A percentile compares a stretch with the other conserved stretches of the same genome.
These are phyloP conservation scores for Stemphylium vesicarium DNA, from an alignment of 2,329 filamentous ascomycete genomes.

Conservation along the genomic window DNA sequence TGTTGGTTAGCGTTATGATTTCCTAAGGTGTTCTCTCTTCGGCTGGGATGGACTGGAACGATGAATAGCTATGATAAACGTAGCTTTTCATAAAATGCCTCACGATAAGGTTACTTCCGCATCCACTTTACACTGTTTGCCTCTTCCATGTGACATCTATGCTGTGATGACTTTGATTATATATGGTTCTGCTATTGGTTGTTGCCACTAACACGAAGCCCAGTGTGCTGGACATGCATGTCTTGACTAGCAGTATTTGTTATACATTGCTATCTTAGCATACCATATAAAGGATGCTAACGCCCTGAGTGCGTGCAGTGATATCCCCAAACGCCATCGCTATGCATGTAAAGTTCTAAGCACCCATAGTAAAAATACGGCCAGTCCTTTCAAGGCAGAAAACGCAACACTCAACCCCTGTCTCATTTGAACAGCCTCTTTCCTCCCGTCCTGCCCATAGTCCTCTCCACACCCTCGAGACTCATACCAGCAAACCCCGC, in stretches of 20 bases:
- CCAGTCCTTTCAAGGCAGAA: too few species aligned
- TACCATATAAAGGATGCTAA: not conserved
- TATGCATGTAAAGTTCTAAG: conserved; percentile 7
- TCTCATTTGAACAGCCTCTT: conserved; percentile 53
- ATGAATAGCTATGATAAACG: conserved; percentile 34
- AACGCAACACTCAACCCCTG: too few species aligned
- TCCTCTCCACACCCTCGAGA: conserved; percentile 55
- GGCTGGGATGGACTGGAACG: conserved; percentile 30
- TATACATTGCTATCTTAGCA: not conserved
- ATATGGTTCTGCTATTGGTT: not conserved
- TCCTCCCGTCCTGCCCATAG: conserved; percentile 54
- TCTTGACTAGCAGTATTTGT: not conserved
- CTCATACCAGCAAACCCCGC: conserved; percentile 59
- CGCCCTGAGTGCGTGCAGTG: not conserved
- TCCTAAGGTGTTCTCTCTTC: conserved; percentile 35
- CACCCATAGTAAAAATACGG: too few species aligned
- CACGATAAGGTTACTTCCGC: conserved; percentile 29
- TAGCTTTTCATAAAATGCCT: conserved; percentile 40
- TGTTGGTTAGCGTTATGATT: conserved; percentile 30
- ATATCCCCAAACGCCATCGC: conserved; percentile 18
- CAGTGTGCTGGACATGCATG: too few species aligned
- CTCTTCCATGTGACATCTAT: conserved; percentile 4
- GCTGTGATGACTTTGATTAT: not conserved
- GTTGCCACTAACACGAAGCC: not conserved
- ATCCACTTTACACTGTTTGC: not conserved